A percentile compares a stretch with the other conserved stretches of the same genome.
Conservation (phyloP, 148 eudicot genomes). For the Chenopodium formosanum region DNA sequence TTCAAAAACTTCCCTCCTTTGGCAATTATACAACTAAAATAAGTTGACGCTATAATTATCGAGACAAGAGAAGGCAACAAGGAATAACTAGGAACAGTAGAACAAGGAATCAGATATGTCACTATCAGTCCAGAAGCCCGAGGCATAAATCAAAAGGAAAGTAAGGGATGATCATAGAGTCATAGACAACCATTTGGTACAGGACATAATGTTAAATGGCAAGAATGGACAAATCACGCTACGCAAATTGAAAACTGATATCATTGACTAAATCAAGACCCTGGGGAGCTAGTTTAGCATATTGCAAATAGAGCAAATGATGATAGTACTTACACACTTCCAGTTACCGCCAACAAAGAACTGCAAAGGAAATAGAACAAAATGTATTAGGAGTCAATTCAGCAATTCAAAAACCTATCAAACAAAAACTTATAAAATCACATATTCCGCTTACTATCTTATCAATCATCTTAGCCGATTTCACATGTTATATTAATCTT, state of each 20-base stretch:
- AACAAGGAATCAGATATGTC: neutral
- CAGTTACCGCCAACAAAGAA: slow-evolving; percentile 99
- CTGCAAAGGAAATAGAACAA: slow-evolving; percentile 50
- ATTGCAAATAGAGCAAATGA: slow-evolving; percentile 2
- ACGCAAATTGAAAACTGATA: neutral
- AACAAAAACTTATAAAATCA: neutral
- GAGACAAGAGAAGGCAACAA: neutral
- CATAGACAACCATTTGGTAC: neutral
- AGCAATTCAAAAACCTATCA: neutral
- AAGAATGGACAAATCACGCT: neutral
- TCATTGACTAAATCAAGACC: neutral
- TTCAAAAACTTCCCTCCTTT: neutral
- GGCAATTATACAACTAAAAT: neutral
- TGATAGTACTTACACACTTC: slow-evolving; percentile 82
- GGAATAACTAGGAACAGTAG: neutral
- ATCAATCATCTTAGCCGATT: neutral
- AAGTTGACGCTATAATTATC: neutral
- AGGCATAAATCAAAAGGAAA: neutral
- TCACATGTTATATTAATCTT: neutral
- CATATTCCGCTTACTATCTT: neutral
- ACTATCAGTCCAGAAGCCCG: no score
- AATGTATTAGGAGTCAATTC: slow-evolving; percentile 14
- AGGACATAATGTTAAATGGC: no score
- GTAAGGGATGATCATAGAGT: neutral
- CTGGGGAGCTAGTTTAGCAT: neutral